Percentiles rank a stretch among this genome's conserved stretches.
Conservation (phyloP, 129 eudicot species). For the Flaveria ramosissima region DNA sequence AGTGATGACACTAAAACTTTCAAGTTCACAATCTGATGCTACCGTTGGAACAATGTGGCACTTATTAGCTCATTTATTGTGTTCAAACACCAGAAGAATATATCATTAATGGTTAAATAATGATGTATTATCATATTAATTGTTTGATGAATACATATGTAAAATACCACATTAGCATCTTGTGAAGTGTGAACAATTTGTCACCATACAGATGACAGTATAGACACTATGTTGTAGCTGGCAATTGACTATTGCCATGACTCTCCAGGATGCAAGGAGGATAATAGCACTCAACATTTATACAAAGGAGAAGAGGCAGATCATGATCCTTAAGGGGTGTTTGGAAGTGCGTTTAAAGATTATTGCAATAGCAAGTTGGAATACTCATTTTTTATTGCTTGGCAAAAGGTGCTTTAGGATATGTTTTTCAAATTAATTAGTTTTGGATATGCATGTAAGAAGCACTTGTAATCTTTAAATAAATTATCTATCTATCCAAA, state of each 20-base stretch:
- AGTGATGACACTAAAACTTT: neutral
- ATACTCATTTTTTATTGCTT: neutral
- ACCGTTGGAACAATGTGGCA: neutral
- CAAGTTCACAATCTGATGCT: neutral
- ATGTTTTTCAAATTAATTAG: neutral
- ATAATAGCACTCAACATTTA: neutral
- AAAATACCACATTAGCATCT: neutral
- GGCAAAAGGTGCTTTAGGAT: neutral
- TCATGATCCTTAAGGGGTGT: neutral
- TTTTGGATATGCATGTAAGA: neutral
- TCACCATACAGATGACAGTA: neutral
- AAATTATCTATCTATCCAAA: constrained; percentile 1
- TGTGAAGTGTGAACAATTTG: neutral
- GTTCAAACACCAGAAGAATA: neutral
- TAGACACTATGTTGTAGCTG: neutral
- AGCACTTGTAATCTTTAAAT: neutral
- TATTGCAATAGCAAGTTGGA: neutral
- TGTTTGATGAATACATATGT: neutral
- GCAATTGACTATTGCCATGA: neutral
- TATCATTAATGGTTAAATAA: constrained; percentile 3
- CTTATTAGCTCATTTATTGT: neutral
- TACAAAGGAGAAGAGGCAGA: neutral
- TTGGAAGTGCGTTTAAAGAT: neutral
- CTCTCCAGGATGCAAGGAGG: neutral
- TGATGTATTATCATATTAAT: constrained; percentile 3